Evolutionary conservation across 2,329 filamentous ascomycete species (phyloP), one percentile per base, ranked within the genome.

Genomic region (Fusarium robinianum): DNA sequence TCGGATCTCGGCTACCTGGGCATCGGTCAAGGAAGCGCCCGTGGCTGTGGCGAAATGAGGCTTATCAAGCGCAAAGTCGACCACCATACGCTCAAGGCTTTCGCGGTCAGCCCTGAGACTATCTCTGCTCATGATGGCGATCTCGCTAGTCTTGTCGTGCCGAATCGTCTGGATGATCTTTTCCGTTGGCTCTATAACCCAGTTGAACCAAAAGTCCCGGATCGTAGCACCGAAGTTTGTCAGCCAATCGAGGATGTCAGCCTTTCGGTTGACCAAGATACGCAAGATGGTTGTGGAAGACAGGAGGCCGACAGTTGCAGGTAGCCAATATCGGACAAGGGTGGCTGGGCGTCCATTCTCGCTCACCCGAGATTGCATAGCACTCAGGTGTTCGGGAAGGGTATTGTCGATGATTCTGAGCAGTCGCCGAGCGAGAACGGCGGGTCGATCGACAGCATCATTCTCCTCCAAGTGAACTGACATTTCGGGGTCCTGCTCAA

Each of bases 21-120:
- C 67, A 6, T 91, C 84, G 5, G 76, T 83, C 22, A 91, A 72
- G 6, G 77, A 67, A 5, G 75, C 56, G 25, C 57, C 57, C 1
- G 61, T 64, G 1, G 73, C 75, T 7, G 74, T 74, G 17, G 76
- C 71, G 18, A 83, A 78, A 39, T 81, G 77, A 2, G 89, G 87
- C 61, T 90, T 90, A 58, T 96, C 90, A 8, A 85, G 73, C 5
- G 91, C 88, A 72, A 99, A 99, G 57, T 97, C 94, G 24, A 99
- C 86, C 4, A 99, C 95, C 94, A 99, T 99, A 33, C 94, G 85
- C 67, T 99, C 92, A 21, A 99, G 74, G 63, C 90, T 96, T 40
- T 90, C 89, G 21, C 90, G 83, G 65, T 99, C 94, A 2, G 91
- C 90, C 65, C 87, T 85, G 15, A 99, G 78, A 56, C 90, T 96